Base-by-base conservation (phyloP, 108 stramenopile species). In the Nitzschia inconspicua region DNA sequence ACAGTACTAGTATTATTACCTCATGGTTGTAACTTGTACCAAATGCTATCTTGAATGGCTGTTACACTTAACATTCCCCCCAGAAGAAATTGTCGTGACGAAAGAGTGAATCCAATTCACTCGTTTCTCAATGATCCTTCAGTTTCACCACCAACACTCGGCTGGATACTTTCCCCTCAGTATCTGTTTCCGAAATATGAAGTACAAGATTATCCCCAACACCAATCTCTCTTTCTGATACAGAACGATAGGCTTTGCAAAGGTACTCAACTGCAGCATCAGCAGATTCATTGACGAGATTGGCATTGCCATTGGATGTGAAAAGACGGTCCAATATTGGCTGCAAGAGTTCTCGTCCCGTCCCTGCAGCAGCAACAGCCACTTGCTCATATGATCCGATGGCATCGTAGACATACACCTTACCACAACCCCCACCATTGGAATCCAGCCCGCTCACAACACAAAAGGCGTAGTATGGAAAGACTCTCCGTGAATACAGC, bases 401-500 rank as follows among this genome's bases (percentile, higher is more conserved):
- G 26, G 91, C 91, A 80, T 93, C 91, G 64, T 89, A 93, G 10
- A 84, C 84, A 60, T 80, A 85, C 3, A 83, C 88, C 47, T 36
- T 25, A 41, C 59, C 43, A 2, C 25, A 49, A 23, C 10, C 26
- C 14, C 47, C 47, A 0, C 29, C 29, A 25, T 36, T 28, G 7
- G 25, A 31, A 29, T 65, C 58, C 32, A 82, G 22, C 31, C 88
- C 91, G 19, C 82, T 84, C 29, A 84, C 78, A 29, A 89, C 84
- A 57, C 91, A 93, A 70, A 93, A 93, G 3, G 77, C 70, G 66
- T 93, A 93, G 37, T 69, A 93, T 18, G 91, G 91, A 77, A 93
- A 93, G 6, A 61, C 66, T 16, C 91, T 72, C 13, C 91, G 68
- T 44, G 46, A 47, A 63, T 93, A 93, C 30, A 93, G 58, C 2